Evolutionary conservation across 305 asterid genomes (phyloP), one percentile per base, ranked within the genome.

Genomic region (Fraxinus ornus): DNA sequence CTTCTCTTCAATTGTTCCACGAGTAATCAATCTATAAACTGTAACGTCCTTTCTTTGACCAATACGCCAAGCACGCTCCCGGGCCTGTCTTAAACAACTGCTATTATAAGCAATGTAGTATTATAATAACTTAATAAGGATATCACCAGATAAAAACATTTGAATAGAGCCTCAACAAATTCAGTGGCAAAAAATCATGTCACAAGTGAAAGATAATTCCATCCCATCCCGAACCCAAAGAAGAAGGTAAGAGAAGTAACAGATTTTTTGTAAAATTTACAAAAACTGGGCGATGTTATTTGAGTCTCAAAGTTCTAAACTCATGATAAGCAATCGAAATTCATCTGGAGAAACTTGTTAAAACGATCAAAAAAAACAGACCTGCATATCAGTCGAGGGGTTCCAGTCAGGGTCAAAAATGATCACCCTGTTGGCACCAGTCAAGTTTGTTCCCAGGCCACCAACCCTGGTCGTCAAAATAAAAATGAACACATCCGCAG

Each of bases 21-120:
- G 94, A 78, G 98, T 93, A 76, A 96, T 96, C 91, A 96, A 89
- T 89, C 99, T 90, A 86, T 94, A 96, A 73, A 96, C 87, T 49
- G 94, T 90, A 62, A 96, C 99, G 78, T 96, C 99, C 89, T 89
- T 94, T 35, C 84, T 91, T 88, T 96, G 99, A 83, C 99, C 99
- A 91, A 96, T 96, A 82, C 99, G 99, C 98, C 99, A 96, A 33
- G 99, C 99, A 78, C 99, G 99, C 88, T 96, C 99, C 85, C 98
- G 89, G 57, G 99, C 99, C 99, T 96, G 90, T 85, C 81, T 77
- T 82, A 82, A 84, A 84, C 81, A 82, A 84, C 79, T 83, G 44
- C 33, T 79, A 68, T 22, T n/a, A 86, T 66, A 36, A 73, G 71
- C 60, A 83, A 80, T 64, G 47, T 75, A 81, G 62, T 76, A 84